These are phyloP conservation scores for Mangifera indica DNA, from an alignment of 345 rosid species.

Conservation along the genomic window DNA sequence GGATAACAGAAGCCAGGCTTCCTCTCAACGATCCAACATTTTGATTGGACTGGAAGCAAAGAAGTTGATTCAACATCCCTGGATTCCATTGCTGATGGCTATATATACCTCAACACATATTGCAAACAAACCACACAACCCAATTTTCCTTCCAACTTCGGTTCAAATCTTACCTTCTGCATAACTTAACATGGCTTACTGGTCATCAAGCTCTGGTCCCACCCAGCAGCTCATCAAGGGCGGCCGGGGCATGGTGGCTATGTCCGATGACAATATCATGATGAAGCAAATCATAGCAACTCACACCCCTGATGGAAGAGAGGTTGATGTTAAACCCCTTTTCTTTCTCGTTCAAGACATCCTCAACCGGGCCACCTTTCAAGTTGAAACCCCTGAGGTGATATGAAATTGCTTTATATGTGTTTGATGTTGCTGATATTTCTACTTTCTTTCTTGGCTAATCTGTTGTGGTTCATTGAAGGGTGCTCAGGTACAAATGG, in stretches of 20 bases:
- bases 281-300: slow-evolving; percentile 52
- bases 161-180: not conserved
- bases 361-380: slow-evolving; percentile 57
- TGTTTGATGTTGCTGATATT: not conserved
- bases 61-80: slow-evolving; percentile 47
- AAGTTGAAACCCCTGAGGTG: slow-evolving; percentile 27
- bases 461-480: slow-evolving; percentile 13
- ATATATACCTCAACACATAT: slow-evolving; percentile 31
- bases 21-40: slow-evolving; percentile 19
- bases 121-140: slow-evolving; percentile 21
- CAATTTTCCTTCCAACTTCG: not conserved
- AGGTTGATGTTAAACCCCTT: slow-evolving; percentile 63
- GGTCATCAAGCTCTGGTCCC: slow-evolving; percentile 17
- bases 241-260: slow-evolving; percentile 43
- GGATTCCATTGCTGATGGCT: slow-evolving; percentile 26
- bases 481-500: slow-evolving; percentile 22
- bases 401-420: slow-evolving; percentile 11
- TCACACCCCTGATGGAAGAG: slow-evolving; percentile 69
- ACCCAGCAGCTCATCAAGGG: slow-evolving; percentile 31
- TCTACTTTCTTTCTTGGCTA: not conserved
- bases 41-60: slow-evolving; percentile 50
- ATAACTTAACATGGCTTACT: slow-evolving; percentile 6
- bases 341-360: slow-evolving; percentile 63
- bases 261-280: slow-evolving; percentile 67
- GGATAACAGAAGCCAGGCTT: slow-evolving; percentile 5